A percentile compares a stretch with the other conserved stretches of the same genome.
Evolutionary conservation across 768 basidiomycete species (phyloP).

Genomic region (Collybia sp.): DNA sequence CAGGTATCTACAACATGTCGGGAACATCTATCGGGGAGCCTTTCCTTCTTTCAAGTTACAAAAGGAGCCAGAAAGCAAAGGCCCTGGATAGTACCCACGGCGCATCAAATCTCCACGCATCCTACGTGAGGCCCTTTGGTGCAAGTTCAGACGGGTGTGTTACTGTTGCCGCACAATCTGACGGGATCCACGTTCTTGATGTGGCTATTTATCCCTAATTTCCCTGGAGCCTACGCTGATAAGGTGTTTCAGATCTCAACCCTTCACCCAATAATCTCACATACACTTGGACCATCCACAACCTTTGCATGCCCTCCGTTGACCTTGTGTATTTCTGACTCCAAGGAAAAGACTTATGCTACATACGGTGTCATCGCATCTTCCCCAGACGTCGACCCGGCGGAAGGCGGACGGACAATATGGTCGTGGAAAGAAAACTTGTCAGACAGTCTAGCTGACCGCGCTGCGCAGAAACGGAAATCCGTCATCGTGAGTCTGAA

Average conservation of each 20-base stretch:
- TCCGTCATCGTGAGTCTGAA: slow-evolving; percentile 35
- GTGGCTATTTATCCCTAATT: slow-evolving; percentile 33
- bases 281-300: slow-evolving; percentile 65
- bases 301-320: slow-evolving; percentile 57
- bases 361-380: slow-evolving; percentile 53
- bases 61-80: slow-evolving; percentile 21
- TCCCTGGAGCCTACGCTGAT: slow-evolving; percentile 1
- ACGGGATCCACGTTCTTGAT: slow-evolving; percentile 74
- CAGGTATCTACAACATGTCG: too few species aligned
- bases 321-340: slow-evolving; percentile 29
- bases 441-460: slow-evolving; percentile 27
- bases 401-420: slow-evolving; percentile 43
- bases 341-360: slow-evolving; percentile 31
- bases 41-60: slow-evolving; percentile 32
- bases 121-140: slow-evolving; percentile 24
- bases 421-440: slow-evolving; percentile 60
- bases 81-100: slow-evolving; percentile 11
- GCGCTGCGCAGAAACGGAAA: slow-evolving; percentile 34
- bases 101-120: slow-evolving; percentile 25
- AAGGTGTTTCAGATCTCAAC: slow-evolving; percentile 43
- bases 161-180: slow-evolving; percentile 65
- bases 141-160: slow-evolving; percentile 47
- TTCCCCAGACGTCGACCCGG: slow-evolving; percentile 37
- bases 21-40: slow-evolving; percentile 26
- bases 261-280: slow-evolving; percentile 61